These are phyloP conservation scores for Colletotrichum neosansevieriae DNA, from an alignment of 2,329 filamentous ascomycete genomes.

Conservation along the genomic window DNA sequence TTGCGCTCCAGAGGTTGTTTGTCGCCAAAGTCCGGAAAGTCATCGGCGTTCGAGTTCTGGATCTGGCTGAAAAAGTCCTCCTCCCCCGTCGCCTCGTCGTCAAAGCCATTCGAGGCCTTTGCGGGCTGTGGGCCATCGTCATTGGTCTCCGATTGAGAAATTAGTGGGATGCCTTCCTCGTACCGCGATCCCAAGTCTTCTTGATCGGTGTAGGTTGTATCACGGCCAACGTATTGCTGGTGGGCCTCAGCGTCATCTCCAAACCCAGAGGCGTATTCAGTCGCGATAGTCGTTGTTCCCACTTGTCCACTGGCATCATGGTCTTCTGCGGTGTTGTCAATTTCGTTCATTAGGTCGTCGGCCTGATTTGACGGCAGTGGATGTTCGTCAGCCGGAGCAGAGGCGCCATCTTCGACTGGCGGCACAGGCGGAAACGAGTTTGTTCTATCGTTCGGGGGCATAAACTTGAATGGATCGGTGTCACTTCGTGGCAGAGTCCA, in stretches of 20 bases:
- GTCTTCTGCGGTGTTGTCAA: conserved; percentile 60
- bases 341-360: conserved; percentile 64
- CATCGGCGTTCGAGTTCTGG: conserved; percentile 48
- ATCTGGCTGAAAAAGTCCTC: conserved; percentile 74
- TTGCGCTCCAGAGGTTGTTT: conserved; percentile 69
- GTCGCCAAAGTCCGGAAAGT: conserved; percentile 43
- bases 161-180: conserved; percentile 77
- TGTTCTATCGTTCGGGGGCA: conserved; percentile 67
- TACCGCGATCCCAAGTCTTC: conserved; percentile 69
- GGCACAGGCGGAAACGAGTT: conserved; percentile 74
- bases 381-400: conserved; percentile 46
- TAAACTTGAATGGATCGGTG: conserved; percentile 70
- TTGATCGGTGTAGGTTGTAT: conserved; percentile 54
- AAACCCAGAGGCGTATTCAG: conserved; percentile 43
- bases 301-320: conserved; percentile 54
- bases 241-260: conserved; percentile 37
- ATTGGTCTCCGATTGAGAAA: conserved; percentile 53
- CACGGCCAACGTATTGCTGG: conserved; percentile 57
- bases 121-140: conserved; percentile 43
- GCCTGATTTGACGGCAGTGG: conserved; percentile 63
- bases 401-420: conserved; percentile 45
- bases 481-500: conserved; percentile 65
- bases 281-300: conserved; percentile 6
- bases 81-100: conserved; percentile 60
- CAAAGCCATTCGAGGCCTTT: conserved; percentile 47